Evolutionary conservation across 2,329 filamentous ascomycete species (phyloP).

Genomic region (Botrytis aclada): DNA sequence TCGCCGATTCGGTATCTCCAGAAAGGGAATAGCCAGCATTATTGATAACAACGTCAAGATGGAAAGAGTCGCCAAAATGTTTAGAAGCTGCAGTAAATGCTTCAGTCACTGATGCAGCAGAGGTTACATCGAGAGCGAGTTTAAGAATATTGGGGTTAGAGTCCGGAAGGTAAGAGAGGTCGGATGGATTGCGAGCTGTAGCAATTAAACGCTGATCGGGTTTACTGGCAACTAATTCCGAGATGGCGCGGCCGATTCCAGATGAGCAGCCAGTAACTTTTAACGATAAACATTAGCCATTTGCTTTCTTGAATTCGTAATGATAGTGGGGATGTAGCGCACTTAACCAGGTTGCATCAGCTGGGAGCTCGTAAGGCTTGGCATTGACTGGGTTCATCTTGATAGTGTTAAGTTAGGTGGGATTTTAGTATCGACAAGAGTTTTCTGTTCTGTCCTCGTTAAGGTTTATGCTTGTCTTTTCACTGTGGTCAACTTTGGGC

Average conservation of each 20-base stretch:
- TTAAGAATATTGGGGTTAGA: conserved; percentile 43
- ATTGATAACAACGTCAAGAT: conserved; percentile 59
- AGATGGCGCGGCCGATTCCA: conserved; percentile 46
- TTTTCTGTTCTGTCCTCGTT: background rate
- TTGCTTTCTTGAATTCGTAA: background rate
- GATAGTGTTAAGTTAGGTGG: background rate
- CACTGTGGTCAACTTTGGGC: background rate
- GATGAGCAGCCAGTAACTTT: conserved; percentile 50
- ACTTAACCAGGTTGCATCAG: conserved; percentile 7
- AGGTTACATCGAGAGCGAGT: conserved; percentile 48
- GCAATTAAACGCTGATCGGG: conserved; percentile 45
- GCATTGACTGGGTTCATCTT: conserved; percentile 10
- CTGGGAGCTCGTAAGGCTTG: background rate
- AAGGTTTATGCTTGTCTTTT: background rate
- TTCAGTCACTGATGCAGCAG: conserved; percentile 35
- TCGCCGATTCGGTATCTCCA: conserved; percentile 50
- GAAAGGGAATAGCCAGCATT: conserved; percentile 57
- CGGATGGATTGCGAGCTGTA: conserved; percentile 45
- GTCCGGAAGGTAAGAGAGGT: conserved; percentile 44
- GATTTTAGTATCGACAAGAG: background rate
- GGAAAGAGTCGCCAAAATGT: conserved; percentile 45
- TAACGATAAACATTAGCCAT: background rate
- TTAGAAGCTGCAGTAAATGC: conserved; percentile 39
- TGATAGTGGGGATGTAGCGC: background rate
- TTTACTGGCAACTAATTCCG: conserved; percentile 40